A percentile compares a stretch with the other conserved stretches of the same genome.
phyloP scores from a whole-genome alignment of 2,329 filamentous ascomycete species.

The Ilyonectria sp. region DNA sequence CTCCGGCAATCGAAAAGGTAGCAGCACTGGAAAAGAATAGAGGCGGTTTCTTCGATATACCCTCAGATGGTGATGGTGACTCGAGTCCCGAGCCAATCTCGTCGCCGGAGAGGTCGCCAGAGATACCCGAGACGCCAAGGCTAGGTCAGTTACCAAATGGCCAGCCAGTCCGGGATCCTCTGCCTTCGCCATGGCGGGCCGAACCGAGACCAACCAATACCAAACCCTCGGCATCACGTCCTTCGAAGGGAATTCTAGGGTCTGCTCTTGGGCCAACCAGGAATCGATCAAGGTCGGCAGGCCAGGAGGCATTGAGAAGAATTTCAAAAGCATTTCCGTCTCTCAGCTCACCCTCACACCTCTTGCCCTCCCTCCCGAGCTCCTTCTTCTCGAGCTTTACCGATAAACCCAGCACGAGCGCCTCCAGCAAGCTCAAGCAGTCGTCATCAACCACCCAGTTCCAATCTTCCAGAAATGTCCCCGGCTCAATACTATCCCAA shows the following conservation, averaged over 20 bases:
- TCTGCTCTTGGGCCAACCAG: conserved; percentile 64
- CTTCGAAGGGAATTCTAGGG: conserved; percentile 56
- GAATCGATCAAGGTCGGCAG: conserved; percentile 68
- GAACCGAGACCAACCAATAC: conserved; percentile 37
- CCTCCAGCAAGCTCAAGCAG: conserved; percentile 14
- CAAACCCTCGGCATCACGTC: conserved; percentile 41
- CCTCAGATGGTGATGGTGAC: conserved; percentile 41
- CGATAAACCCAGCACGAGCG: conserved; percentile 41
- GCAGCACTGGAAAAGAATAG: conserved; percentile 65
- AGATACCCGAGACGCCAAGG: conserved; percentile 20
- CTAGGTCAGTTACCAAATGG: conserved; percentile 23
- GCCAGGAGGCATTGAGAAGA: conserved; percentile 70
- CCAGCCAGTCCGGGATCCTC: conserved; percentile 25
- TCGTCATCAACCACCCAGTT: conserved; percentile 25
- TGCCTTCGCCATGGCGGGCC: conserved; percentile 52
- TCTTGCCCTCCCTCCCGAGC: conserved; percentile 60
- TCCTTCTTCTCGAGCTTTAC: conserved; percentile 58
- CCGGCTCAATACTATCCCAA: conserved; percentile 17
- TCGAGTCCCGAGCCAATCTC: conserved; percentile 43
- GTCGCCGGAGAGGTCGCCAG: conserved; percentile 36
- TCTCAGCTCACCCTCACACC: conserved; percentile 53
- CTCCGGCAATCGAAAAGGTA: conserved; percentile 71
- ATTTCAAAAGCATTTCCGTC: conserved; percentile 72
- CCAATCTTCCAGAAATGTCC: conserved; percentile 18
- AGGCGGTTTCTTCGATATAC: conserved; percentile 45